Evolutionary conservation across 345 rosid species (phyloP).

Genomic region (Aquilaria malaccensis): DNA sequence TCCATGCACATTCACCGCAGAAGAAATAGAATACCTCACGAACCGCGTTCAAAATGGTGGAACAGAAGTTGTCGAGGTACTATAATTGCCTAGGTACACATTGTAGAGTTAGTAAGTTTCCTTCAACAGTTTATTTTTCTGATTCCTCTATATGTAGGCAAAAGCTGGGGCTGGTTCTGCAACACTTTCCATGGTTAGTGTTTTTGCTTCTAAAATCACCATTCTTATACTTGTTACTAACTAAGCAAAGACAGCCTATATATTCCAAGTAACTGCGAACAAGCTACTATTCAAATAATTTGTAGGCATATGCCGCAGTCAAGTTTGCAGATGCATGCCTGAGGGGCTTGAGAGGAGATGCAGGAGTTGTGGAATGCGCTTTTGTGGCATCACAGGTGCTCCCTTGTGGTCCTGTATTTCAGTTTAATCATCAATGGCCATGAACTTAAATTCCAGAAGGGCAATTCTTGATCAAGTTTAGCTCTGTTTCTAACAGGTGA

Average conservation of each 20-base stretch:
- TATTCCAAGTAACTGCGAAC: slow-evolving; percentile 3
- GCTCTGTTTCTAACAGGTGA: slow-evolving; percentile 35
- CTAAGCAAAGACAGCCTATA: neutral
- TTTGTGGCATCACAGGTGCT: slow-evolving; percentile 56
- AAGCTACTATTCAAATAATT: neutral
- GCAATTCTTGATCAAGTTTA: neutral
- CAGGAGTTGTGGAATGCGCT: slow-evolving; percentile 51
- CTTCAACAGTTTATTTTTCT: neutral
- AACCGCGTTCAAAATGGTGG: slow-evolving; percentile 83
- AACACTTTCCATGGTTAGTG: slow-evolving; percentile 70
- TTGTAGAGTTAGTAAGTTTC: neutral
- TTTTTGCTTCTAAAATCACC: neutral
- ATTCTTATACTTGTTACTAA: neutral
- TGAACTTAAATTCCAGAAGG: neutral
- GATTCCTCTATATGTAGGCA: slow-evolving; percentile 36
- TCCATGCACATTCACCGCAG: slow-evolving; percentile 54
- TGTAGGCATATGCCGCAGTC: slow-evolving; percentile 79
- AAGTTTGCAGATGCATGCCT: slow-evolving; percentile 85
- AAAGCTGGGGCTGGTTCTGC: slow-evolving; percentile 88
- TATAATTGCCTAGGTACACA: neutral
- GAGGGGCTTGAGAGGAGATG: slow-evolving; percentile 71
- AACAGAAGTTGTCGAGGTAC: slow-evolving; percentile 82
- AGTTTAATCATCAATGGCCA: too few species aligned
- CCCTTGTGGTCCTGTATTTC: neutral
- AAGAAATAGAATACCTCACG: slow-evolving; percentile 64